Percentiles rank a stretch among this genome's conserved stretches.
Evolutionary conservation across 257 asterid genomes (phyloP).

Genomic region (Solanum bulbocastanum): DNA sequence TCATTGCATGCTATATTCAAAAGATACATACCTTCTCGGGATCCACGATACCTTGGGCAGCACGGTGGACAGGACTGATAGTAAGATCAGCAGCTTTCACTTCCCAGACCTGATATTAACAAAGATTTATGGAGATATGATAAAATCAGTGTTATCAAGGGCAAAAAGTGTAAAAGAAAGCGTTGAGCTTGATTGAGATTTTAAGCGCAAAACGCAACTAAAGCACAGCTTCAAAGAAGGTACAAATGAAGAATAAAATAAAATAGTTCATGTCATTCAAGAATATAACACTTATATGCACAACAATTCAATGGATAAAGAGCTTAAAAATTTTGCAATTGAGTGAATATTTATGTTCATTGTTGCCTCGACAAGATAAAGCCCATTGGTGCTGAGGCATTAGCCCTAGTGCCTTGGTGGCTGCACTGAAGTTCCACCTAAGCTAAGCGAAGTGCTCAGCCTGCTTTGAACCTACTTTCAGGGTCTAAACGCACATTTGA

Average conservation of each 20-base stretch:
- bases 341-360: neutral
- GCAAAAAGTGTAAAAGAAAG: neutral
- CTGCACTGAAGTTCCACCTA: neutral
- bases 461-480: neutral
- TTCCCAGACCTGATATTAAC: constrained; percentile 76
- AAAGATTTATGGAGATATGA: neutral
- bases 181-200: neutral
- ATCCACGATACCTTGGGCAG: constrained; percentile 84
- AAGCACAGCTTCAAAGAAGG: neutral
- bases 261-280: neutral
- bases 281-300: neutral
- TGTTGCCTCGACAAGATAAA: neutral
- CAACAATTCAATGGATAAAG: neutral
- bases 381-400: neutral
- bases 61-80: constrained; percentile 91
- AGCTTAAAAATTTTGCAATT: neutral
- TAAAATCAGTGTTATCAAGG: neutral
- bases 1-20: neutral
- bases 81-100: constrained; percentile 99
- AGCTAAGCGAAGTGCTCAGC: neutral
- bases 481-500: neutral
- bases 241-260: neutral
- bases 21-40: constrained; percentile 49
- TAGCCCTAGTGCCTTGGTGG: neutral
- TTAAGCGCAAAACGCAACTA: neutral